Conservation (phyloP, 1,139 yeast species). For the Lodderomyces theae region DNA sequence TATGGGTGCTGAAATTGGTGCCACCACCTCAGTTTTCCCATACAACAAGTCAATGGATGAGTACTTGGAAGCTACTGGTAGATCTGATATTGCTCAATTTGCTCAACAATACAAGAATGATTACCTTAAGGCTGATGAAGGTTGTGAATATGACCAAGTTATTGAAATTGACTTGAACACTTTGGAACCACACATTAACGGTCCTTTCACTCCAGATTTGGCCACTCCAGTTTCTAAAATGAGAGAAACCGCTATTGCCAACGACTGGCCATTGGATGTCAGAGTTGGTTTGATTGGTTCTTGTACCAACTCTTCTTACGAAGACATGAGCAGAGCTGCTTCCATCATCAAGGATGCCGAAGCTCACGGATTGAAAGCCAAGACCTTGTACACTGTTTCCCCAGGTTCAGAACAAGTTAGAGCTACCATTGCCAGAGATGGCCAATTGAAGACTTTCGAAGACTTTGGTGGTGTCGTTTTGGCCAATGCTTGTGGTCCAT, state of each 20-base stretch:
- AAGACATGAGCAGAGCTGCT: slow-evolving; percentile 98
- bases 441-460: slow-evolving; percentile 84
- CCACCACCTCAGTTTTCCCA: slow-evolving; percentile 98
- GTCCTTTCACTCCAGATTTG: slow-evolving; percentile 99
- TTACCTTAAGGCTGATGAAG: slow-evolving; percentile 86
- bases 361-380: slow-evolving; percentile 84
- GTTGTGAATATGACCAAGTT: slow-evolving; percentile 93
- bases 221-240: slow-evolving; percentile 95
- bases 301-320: slow-evolving; percentile 98
- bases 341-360: slow-evolving; percentile 91
- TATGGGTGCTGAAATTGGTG: slow-evolving; percentile 99
- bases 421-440: slow-evolving; percentile 98
- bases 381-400: slow-evolving; percentile 87
- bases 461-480: slow-evolving; percentile 93
- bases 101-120: slow-evolving; percentile 75
- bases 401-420: slow-evolving; percentile 99
- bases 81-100: slow-evolving; percentile 78
- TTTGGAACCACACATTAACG: slow-evolving; percentile 96
- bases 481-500: slow-evolving; percentile 99
- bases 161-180: slow-evolving; percentile 93
- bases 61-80: slow-evolving; percentile 84
- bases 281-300: slow-evolving; percentile 98
- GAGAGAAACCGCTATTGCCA: slow-evolving; percentile 81
- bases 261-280: slow-evolving; percentile 93
- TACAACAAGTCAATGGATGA: slow-evolving; percentile 86